Evolutionary conservation across 257 asterid species (phyloP), one percentile per base, ranked within the genome.

Genomic region (Eustoma russellianum): DNA sequence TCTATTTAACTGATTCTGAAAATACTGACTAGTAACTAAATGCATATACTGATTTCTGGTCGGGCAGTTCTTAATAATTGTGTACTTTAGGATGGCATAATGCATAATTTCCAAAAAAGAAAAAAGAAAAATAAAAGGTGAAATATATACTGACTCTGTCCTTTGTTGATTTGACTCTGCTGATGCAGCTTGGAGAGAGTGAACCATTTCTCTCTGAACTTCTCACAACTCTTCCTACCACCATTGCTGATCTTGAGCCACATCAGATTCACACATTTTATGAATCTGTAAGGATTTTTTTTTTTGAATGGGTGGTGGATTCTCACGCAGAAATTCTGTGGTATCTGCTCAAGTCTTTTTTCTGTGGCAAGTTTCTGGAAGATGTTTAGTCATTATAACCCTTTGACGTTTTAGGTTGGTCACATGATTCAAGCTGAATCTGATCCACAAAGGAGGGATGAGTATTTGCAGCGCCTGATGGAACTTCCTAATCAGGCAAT

Each of bases 131-230:
- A n/a, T n/a, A n/a, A 24, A 24, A 24, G 30, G 30, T 24, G 30
- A 24, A 24, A 4, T 24, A 24, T 38, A 38, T 38, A 38, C 7
- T 8, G 7, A 48, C 7, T 61, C 45, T 63, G 40, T 30, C 45
- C 50, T 13, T 68, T 54, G 13, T 38, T 48, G 50, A 59, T 59
- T 60, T 55, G 18, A 33, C 41, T 47, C 30, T 53, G 65, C 50
- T 51, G 52, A 35, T 72, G 53, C 85, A 92, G 99, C 85, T 92
- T 60, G 99, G 99, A 56, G 99, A 92, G 67, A 81, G 69, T 46
- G 99, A 92, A 67, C 91, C 99, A 5, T 92, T 92, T 75, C 97
- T 92, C 16, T 92, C 99, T 0, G 95, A 92, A 69, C 93, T 92
- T 33, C 66, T 92, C 60, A 85, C 93, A 41, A 76, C 83, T 34